These are phyloP conservation scores for Cladosporium sp. DNA, from an alignment of 2,329 filamentous ascomycete species.

Conservation along the genomic window DNA sequence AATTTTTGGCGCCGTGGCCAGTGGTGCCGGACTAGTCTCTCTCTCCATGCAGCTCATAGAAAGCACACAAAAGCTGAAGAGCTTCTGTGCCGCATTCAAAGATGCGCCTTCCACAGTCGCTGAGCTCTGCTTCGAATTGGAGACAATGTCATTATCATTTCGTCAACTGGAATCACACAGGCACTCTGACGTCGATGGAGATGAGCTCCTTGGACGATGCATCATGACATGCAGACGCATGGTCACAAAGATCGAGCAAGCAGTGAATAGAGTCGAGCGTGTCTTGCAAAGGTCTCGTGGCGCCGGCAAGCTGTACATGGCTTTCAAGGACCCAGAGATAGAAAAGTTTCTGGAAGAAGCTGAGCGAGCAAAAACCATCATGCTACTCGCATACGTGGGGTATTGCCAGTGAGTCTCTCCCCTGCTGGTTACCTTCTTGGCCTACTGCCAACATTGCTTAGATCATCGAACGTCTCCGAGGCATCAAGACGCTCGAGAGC, in stretches of 20 bases:
- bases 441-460: neutral
- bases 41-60: constrained; percentile 15
- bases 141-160: constrained; percentile 9
- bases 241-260: neutral
- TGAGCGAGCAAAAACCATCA: constrained; percentile 10
- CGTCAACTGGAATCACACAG: constrained; percentile 5
- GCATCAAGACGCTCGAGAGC: neutral
- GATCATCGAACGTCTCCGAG: neutral
- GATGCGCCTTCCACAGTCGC: constrained; percentile 3
- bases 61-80: constrained; percentile 12
- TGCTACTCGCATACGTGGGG: constrained; percentile 11
- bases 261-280: constrained; percentile 1
- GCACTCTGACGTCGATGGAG: neutral
- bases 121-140: constrained; percentile 1
- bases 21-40: constrained; percentile 14
- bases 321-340: constrained; percentile 14
- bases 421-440: neutral
- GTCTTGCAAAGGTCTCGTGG: neutral
- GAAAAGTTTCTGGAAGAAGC: constrained; percentile 4
- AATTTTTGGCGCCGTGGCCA: constrained; percentile 14
- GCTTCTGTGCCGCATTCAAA: constrained; percentile 10
- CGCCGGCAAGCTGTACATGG: constrained; percentile 6
- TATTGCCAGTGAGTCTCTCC: constrained; percentile 3
- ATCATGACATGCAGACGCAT: neutral
- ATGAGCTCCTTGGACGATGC: constrained; percentile 6